Conservation (phyloP, 306 rosid genomes). For the Fragaria iinumae region DNA sequence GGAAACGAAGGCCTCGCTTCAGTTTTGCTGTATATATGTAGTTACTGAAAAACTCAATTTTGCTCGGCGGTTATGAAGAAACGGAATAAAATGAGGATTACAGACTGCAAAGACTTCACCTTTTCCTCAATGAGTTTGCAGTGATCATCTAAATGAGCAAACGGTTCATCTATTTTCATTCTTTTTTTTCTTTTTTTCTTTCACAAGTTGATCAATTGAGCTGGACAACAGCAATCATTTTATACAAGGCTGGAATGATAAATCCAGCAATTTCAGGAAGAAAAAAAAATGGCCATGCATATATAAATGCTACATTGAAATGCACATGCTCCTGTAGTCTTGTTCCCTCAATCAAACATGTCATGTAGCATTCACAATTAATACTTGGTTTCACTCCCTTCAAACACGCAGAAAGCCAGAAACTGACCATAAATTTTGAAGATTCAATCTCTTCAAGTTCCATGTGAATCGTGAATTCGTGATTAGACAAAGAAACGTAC, state of each 20-base stretch:
- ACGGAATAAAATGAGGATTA: neutral
- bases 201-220: neutral
- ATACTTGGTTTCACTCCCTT: slow-evolving; percentile 14
- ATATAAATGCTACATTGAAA: slow-evolving; percentile 51
- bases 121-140: neutral
- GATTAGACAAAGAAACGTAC: neutral
- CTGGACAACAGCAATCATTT: slow-evolving; percentile 29
- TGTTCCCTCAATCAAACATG: slow-evolving; percentile 49
- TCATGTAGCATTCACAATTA: slow-evolving; percentile 43
- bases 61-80: neutral
- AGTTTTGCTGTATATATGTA: neutral
- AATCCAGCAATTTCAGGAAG: slow-evolving; percentile 12
- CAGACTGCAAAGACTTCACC: neutral
- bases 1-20: neutral
- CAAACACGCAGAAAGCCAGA: neutral
- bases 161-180: neutral
- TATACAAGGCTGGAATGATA: slow-evolving; percentile 27
- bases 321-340: slow-evolving; percentile 54
- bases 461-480: neutral
- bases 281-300: slow-evolving; percentile 32
- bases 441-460: neutral
- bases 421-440: slow-evolving; percentile 9
- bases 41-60: neutral
- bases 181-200: neutral
- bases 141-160: neutral